Conservation (phyloP, 305 asterid species). For the Solanum chacoense region DNA sequence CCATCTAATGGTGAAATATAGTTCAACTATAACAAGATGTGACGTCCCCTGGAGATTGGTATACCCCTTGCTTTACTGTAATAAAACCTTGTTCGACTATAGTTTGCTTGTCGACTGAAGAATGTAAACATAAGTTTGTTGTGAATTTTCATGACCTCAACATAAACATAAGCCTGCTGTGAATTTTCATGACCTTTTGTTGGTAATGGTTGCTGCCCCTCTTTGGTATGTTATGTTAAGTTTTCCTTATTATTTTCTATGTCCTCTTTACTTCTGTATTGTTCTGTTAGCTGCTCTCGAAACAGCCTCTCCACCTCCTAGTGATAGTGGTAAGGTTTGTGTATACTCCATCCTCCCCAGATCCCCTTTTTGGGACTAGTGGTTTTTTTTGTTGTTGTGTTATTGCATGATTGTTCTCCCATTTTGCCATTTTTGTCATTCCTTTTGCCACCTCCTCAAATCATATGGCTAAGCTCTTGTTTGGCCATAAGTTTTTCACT, state of each 20-base stretch:
- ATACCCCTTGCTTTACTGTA: not conserved
- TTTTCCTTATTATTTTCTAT: not conserved
- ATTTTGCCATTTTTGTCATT: not conserved
- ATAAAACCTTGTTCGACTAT: not conserved
- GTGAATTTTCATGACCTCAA: not conserved
- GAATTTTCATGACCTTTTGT: not conserved
- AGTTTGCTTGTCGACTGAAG: not conserved
- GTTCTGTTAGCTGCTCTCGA: not conserved
- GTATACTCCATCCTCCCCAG: not conserved
- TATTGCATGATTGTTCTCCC: not conserved
- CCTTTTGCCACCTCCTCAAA: not conserved
- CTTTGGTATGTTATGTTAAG: not conserved
- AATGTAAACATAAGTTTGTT: not conserved
- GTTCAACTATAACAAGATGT: constrained; percentile 43
- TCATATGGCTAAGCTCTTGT: not conserved
- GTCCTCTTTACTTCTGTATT: not conserved
- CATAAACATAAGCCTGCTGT: not conserved
- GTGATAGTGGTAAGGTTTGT: not conserved
- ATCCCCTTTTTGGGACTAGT: not conserved
- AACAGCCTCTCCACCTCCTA: not conserved
- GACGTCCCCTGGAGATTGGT: constrained; percentile 5
- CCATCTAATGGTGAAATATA: constrained; percentile 41
- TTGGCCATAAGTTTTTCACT: not conserved
- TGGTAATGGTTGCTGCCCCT: not conserved
- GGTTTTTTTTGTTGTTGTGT: not conserved